Evolutionary conservation across 1,139 yeast species (phyloP).

Genomic region (Blastobotrys capitulatus): DNA sequence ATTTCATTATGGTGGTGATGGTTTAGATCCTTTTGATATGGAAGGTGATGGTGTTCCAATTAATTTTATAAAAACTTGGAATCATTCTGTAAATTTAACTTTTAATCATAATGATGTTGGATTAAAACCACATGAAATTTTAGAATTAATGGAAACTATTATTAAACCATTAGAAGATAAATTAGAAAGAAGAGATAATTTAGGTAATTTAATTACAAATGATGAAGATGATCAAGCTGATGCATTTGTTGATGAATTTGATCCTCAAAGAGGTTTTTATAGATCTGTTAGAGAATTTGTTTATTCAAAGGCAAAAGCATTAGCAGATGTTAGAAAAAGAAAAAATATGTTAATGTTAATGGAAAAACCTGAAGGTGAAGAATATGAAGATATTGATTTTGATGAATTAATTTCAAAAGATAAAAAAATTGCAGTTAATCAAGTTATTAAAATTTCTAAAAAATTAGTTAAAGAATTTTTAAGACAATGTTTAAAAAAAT

Average conservation of each 20-base stretch:
- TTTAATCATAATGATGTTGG: conserved; percentile 51
- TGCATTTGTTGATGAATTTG: conserved; percentile 63
- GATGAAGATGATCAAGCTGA: conserved; percentile 34
- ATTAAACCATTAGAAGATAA: conserved; percentile 56
- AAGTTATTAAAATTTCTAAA: conserved; percentile 66
- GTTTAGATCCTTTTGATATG: conserved; percentile 97
- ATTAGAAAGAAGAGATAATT: conserved; percentile 64
- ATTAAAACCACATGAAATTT: conserved; percentile 66
- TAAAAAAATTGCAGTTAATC: conserved; percentile 53
- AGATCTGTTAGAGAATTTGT: conserved; percentile 65
- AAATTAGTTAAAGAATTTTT: conserved; percentile 61
- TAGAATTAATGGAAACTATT: conserved; percentile 48
- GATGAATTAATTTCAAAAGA: conserved; percentile 38
- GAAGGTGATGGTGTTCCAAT: conserved; percentile 98
- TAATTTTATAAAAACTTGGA: conserved; percentile 92
- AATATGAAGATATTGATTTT: conserved; percentile 39
- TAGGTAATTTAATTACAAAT: conserved; percentile 50
- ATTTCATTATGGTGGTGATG: conserved; percentile 98
- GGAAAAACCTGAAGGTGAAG: conserved; percentile 42
- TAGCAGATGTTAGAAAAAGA: conserved; percentile 54
- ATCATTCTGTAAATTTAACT: conserved; percentile 75
- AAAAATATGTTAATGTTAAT: conserved; percentile 44
- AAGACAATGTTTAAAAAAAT: conserved; percentile 72
- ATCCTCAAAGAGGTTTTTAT: conserved; percentile 82
- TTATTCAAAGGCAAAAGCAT: conserved; percentile 46